phyloP scores from a whole-genome alignment of 257 asterid genomes.

The Solanum tarapatanum region DNA sequence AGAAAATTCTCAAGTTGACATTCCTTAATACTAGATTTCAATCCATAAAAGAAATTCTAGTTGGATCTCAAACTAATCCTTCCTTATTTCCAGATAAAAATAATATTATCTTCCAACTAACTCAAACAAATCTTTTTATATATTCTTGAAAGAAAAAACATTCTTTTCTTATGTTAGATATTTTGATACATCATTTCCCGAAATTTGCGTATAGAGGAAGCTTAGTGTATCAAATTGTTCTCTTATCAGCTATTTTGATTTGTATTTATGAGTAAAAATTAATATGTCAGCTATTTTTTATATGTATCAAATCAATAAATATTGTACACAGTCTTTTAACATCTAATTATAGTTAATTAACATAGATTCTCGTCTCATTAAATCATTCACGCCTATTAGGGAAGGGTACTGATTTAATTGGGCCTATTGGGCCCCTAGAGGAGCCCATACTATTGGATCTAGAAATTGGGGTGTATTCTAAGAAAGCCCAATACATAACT shows the following conservation, averaged over 20 bases:
- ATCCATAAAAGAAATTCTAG: background rate
- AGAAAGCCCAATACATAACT: background rate
- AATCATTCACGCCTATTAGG: background rate
- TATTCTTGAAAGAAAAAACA: background rate
- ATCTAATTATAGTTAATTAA: background rate
- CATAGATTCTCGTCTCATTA: background rate
- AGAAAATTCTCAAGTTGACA: background rate
- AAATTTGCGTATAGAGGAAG: background rate
- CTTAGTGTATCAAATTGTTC: no score
- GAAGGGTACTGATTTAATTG: background rate
- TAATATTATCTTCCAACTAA: background rate
- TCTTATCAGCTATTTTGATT: background rate
- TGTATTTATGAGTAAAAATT: background rate
- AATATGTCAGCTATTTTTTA: background rate
- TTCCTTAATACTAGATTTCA: background rate
- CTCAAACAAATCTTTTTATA: background rate
- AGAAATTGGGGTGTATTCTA: background rate
- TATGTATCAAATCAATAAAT: background rate
- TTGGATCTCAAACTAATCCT: background rate
- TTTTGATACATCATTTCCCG: background rate
- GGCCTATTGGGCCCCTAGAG: background rate
- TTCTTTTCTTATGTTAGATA: background rate
- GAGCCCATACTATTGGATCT: background rate
- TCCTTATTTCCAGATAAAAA: background rate
- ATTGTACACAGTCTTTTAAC: background rate